Conservation (phyloP, 1,284 basidiomycete genomes). For the Afroboletus lepidellus region DNA sequence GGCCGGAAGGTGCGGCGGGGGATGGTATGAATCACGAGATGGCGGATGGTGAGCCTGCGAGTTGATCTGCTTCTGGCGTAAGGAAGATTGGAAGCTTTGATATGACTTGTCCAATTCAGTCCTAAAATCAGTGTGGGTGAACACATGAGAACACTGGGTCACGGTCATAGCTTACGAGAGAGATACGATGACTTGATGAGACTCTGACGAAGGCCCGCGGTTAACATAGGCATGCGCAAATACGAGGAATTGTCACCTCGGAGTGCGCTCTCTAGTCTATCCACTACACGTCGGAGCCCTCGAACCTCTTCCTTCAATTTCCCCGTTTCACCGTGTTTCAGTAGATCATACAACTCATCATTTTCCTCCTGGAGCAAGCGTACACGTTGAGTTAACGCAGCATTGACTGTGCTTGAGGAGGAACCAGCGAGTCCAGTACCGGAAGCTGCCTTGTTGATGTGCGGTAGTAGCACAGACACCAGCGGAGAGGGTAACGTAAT, state of each 20-base stretch:
- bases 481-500: constrained; percentile 67
- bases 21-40: constrained; percentile 29
- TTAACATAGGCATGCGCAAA: constrained; percentile 5
- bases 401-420: constrained; percentile 57
- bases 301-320: constrained; percentile 76
- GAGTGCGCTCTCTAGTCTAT: constrained; percentile 66
- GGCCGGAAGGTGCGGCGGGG: constrained; percentile 26
- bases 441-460: constrained; percentile 47
- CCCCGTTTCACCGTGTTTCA: constrained; percentile 69
- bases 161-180: constrained; percentile 57
- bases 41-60: constrained; percentile 41
- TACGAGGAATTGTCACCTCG: constrained; percentile 50
- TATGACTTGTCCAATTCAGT: constrained; percentile 72
- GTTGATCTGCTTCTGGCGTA: constrained; percentile 41
- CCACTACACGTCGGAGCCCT: constrained; percentile 61
- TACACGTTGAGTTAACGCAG: constrained; percentile 68
- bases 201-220: constrained; percentile 48
- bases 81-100: constrained; percentile 49
- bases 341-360: constrained; percentile 71
- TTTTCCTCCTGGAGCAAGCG: constrained; percentile 78
- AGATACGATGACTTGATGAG: constrained; percentile 64
- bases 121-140: constrained; percentile 32
- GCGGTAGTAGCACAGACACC: constrained; percentile 63
- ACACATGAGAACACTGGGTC: constrained; percentile 4
- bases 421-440: constrained; percentile 31